phyloP scores from a whole-genome alignment of 768 basidiomycete genomes.

The Lyophyllum shimeji region DNA sequence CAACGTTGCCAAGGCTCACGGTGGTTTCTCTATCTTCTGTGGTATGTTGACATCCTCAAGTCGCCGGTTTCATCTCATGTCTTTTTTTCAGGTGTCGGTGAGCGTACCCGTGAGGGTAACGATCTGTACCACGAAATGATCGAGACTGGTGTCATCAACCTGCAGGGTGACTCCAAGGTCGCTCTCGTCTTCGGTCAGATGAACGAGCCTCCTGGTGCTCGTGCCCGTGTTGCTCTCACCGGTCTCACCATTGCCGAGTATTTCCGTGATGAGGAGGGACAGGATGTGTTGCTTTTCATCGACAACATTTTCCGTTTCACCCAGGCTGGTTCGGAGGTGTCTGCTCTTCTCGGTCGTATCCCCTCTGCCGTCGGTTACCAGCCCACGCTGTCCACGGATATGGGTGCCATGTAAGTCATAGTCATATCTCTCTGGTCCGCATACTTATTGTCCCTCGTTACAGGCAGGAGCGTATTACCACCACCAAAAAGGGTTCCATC shows the following conservation, averaged over 20 bases:
- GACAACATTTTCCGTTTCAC: slow-evolving; percentile 99
- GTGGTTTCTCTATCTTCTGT: slow-evolving; percentile 99
- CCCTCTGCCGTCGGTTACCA: slow-evolving; percentile 99
- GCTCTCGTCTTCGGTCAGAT: slow-evolving; percentile 99
- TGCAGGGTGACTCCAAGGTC: slow-evolving; percentile 99
- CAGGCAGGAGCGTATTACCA: slow-evolving; percentile 99
- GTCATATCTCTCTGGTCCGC: neutral
- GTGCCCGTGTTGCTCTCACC: slow-evolving; percentile 99
- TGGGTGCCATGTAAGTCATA: slow-evolving; percentile 93
- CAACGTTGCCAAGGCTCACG: slow-evolving; percentile 99
- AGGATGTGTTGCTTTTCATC: slow-evolving; percentile 99
- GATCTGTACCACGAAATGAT: slow-evolving; percentile 99
- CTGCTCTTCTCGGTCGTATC: slow-evolving; percentile 99
- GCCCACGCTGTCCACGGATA: slow-evolving; percentile 98
- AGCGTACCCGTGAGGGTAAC: slow-evolving; percentile 99
- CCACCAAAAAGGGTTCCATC: slow-evolving; percentile 99
- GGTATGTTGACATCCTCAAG: slow-evolving; percentile 45
- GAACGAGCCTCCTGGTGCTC: slow-evolving; percentile 99
- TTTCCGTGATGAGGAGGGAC: slow-evolving; percentile 99
- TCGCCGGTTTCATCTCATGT: neutral
- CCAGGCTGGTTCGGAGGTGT: slow-evolving; percentile 99
- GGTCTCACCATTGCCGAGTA: slow-evolving; percentile 99
- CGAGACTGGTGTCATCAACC: slow-evolving; percentile 99
- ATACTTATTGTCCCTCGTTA: slow-evolving; percentile 9
- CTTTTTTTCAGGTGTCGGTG: slow-evolving; percentile 81